A percentile compares a stretch with the other conserved stretches of the same genome.
Evolutionary conservation across 1,284 basidiomycete genomes (phyloP).

Genomic region (Volvariella volvacea): DNA sequence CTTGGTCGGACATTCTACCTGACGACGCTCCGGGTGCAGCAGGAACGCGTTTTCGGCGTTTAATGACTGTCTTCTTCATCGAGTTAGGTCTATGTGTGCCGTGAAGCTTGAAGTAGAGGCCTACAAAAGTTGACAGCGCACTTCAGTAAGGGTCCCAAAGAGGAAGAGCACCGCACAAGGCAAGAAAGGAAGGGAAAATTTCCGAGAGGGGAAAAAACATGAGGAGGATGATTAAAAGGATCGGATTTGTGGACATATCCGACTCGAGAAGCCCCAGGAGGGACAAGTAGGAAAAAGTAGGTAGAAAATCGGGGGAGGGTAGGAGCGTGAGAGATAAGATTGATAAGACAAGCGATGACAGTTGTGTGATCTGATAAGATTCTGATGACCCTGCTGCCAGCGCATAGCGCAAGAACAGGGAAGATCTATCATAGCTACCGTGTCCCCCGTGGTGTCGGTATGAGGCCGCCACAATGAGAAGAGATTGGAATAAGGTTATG

Average conservation of each 20-base stretch:
- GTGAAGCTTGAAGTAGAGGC: constrained; percentile 97
- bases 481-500: no score
- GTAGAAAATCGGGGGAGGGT: constrained; percentile 1
- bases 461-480: no score
- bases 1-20: constrained; percentile 71
- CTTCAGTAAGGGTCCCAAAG: no score
- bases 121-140: constrained; percentile 33
- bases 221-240: no score
- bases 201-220: background rate
- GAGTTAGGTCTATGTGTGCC: constrained; percentile 94
- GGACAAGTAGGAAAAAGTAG: background rate
- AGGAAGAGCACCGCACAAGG: background rate
- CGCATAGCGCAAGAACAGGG: background rate
- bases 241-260: no score
- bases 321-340: constrained; percentile 13
- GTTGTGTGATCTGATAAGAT: constrained; percentile 21
- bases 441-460: no score
- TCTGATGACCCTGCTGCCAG: constrained; percentile 8
- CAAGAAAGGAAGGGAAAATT: background rate
- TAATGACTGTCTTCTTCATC: constrained; percentile 99
- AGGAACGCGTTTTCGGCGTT: constrained; percentile 92
- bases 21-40: constrained; percentile 40
- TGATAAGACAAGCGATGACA: constrained; percentile 16
- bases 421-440: constrained; percentile 2
- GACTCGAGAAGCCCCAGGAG: background rate